Evolutionary conservation across 2,329 filamentous ascomycete genomes (phyloP).

Genomic region (Alternaria viburni): DNA sequence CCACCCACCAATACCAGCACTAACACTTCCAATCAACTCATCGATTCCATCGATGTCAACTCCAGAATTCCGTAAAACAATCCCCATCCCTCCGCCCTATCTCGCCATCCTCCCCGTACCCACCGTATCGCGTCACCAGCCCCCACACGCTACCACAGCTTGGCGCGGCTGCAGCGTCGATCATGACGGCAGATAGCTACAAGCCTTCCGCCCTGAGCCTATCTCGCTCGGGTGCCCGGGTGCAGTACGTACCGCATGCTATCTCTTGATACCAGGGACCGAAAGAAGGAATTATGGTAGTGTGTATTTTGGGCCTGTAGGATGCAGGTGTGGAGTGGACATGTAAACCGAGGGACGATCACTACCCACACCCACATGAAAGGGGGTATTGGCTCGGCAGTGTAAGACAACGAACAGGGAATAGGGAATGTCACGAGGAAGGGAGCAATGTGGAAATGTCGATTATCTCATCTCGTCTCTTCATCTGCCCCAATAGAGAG

Average conservation of each 20-base stretch:
- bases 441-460: neutral
- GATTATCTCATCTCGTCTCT: neutral
- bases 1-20: neutral
- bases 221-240: neutral
- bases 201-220: neutral
- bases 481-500: neutral
- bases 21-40: neutral
- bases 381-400: neutral
- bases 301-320: neutral
- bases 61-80: neutral
- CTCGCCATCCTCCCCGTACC: neutral
- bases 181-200: neutral
- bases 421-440: neutral
- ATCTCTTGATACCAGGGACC: neutral
- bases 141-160: neutral
- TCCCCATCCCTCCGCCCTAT: neutral
- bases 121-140: neutral
- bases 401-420: neutral
- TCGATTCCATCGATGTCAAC: neutral
- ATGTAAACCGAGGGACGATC: neutral
- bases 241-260: neutral
- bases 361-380: neutral
- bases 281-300: neutral
- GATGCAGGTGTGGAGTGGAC: neutral
- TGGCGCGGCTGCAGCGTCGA: conserved; percentile 2